A percentile compares a stretch with the other conserved stretches of the same genome.
Conservation (phyloP, 176 grass and related monocot genomes). For the Avena insularis region DNA sequence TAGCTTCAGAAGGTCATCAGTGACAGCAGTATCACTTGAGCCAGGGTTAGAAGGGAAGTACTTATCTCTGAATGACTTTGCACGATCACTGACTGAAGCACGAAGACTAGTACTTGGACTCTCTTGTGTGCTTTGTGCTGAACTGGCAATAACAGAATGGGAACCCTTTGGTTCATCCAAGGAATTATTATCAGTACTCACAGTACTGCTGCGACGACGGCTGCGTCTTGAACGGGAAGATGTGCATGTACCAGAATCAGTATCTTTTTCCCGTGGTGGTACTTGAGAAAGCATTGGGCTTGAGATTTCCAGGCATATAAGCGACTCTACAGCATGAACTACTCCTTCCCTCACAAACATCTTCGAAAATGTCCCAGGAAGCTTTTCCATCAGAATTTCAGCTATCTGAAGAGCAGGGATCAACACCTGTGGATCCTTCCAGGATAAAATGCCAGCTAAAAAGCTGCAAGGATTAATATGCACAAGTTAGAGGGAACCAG, state of each 20-base stretch:
- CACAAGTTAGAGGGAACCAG: conserved; percentile 24
- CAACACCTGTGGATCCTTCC: conserved; percentile 85
- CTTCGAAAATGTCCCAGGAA: conserved; percentile 80
- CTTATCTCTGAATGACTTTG: conserved; percentile 81
- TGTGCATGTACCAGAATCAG: conserved; percentile 47
- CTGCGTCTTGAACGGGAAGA: conserved; percentile 75
- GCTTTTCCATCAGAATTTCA: conserved; percentile 89
- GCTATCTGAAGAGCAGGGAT: conserved; percentile 91
- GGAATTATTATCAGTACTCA: conserved; percentile 49
- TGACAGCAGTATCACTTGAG: conserved; percentile 65
- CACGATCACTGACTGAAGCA: conserved; percentile 67
- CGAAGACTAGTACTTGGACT: conserved; percentile 57
- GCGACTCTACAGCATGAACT: conserved; percentile 82
- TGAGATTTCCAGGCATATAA: conserved; percentile 63
- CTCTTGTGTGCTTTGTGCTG: conserved; percentile 42
- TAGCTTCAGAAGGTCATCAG: conserved; percentile 77
- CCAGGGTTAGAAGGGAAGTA: conserved; percentile 68
- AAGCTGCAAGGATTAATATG: conserved; percentile 58
- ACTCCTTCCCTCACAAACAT: conserved; percentile 95
- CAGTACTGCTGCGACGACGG: conserved; percentile 53
- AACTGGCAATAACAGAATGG: conserved; percentile 38
- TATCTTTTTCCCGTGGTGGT: conserved; percentile 45
- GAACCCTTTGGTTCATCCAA: conserved; percentile 63
- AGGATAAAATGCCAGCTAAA: conserved; percentile 86
- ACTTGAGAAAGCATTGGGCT: conserved; percentile 47